Conservation (phyloP, 1,284 basidiomycete species). For the Vanrija humicola region DNA sequence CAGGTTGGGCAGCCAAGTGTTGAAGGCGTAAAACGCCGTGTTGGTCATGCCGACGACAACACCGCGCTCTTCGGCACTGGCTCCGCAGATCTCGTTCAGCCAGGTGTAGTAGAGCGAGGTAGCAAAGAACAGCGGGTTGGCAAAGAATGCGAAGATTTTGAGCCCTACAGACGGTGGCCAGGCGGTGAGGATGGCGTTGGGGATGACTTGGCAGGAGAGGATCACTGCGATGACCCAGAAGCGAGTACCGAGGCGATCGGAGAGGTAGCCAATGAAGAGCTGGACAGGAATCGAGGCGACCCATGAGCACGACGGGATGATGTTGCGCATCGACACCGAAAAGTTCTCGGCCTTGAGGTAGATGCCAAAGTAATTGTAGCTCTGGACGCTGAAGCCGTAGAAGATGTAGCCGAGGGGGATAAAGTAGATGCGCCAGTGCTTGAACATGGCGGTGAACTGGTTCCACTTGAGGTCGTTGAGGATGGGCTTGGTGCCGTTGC, state of each 20-base stretch:
- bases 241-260: slow-evolving; percentile 7
- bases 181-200: slow-evolving; percentile 4
- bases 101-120: slow-evolving; percentile 11
- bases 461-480: background rate
- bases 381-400: slow-evolving; percentile 14
- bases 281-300: slow-evolving; percentile 4
- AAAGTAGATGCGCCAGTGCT: slow-evolving; percentile 16
- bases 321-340: slow-evolving; percentile 12
- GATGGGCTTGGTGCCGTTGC: slow-evolving; percentile 6
- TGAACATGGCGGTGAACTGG: slow-evolving; percentile 4
- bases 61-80: slow-evolving; percentile 11
- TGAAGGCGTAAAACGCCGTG: slow-evolving; percentile 11
- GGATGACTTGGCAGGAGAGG: background rate
- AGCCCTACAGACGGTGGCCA: slow-evolving; percentile 4
- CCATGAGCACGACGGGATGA: slow-evolving; percentile 10
- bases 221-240: slow-evolving; percentile 1
- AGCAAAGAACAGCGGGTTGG: slow-evolving; percentile 1
- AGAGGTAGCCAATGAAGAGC: slow-evolving; percentile 9
- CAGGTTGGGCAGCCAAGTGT: slow-evolving; percentile 11
- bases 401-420: slow-evolving; percentile 14
- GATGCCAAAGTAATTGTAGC: slow-evolving; percentile 17
- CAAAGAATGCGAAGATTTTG: no score
- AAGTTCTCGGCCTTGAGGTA: slow-evolving; percentile 15
- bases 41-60: slow-evolving; percentile 10
- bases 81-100: slow-evolving; percentile 13